These are phyloP conservation scores for Microcyclospora pomicola DNA, from an alignment of 2,329 filamentous ascomycete species.

Conservation along the genomic window DNA sequence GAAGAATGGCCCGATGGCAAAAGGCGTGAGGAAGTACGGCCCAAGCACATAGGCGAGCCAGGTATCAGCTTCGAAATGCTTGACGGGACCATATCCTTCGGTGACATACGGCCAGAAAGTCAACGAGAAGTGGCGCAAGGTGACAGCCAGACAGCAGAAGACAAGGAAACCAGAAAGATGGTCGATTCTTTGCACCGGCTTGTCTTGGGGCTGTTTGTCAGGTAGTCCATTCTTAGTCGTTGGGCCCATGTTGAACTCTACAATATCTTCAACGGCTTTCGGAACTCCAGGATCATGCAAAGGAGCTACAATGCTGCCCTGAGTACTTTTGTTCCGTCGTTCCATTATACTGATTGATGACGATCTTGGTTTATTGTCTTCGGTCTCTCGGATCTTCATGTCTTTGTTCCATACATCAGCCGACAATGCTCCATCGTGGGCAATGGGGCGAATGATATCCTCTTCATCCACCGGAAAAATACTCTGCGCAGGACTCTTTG, in stretches of 20 bases:
- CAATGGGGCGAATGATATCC: no score
- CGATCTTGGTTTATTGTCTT: no score
- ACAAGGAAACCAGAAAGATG: slow-evolving; percentile 35
- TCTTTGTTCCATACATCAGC: no score
- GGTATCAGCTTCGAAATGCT: slow-evolving; percentile 28
- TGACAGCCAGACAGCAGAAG: slow-evolving; percentile 31
- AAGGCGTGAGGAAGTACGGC: slow-evolving; percentile 32
- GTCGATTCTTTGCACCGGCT: slow-evolving; percentile 26
- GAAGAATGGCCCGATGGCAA: slow-evolving; percentile 38
- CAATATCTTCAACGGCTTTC: no score
- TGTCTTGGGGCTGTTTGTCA: slow-evolving; percentile 5
- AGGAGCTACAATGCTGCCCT: neutral
- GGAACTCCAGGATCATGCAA: no score
- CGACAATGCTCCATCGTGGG: no score
- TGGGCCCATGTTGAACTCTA: no score
- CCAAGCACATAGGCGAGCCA: slow-evolving; percentile 30
- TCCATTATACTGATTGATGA: no score
- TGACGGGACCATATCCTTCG: slow-evolving; percentile 18
- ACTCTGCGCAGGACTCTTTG: no score
- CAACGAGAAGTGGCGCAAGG: slow-evolving; percentile 31
- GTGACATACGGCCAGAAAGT: slow-evolving; percentile 26
- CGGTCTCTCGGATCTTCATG: no score
- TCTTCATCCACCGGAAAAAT: no score
- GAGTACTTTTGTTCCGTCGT: no score
- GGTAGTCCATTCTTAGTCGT: slow-evolving; percentile 4